Conservation (phyloP, 768 basidiomycete genomes). For the Termitomyces sp. region DNA sequence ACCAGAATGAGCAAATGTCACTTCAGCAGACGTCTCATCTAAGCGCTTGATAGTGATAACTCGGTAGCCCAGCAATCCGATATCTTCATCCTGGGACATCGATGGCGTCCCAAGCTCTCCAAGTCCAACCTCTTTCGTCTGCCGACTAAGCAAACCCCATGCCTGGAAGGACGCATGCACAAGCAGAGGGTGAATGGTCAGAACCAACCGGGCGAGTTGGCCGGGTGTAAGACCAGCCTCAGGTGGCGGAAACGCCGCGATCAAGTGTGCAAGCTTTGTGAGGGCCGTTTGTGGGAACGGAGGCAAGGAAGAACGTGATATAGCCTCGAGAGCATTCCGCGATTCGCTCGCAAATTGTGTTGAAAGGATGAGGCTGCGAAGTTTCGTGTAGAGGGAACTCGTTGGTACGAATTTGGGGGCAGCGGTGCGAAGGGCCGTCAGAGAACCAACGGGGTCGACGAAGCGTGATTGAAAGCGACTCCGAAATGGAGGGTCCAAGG, state of each 20-base stretch:
- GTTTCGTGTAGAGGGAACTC: conserved; percentile 31
- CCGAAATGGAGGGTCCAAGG: conserved; percentile 61
- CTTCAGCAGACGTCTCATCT: conserved; percentile 30
- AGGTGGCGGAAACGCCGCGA: conserved; percentile 45
- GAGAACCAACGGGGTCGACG: conserved; percentile 51
- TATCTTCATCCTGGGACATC: conserved; percentile 31
- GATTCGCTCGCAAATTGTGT: conserved; percentile 61
- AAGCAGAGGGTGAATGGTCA: conserved; percentile 56
- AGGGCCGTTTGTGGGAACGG: conserved; percentile 64
- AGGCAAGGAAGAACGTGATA: conserved; percentile 47
- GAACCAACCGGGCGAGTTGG: conserved; percentile 48
- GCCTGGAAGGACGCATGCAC: conserved; percentile 51
- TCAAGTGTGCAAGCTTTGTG: conserved; percentile 39
- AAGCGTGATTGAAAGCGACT: conserved; percentile 68
- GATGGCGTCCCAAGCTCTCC: conserved; percentile 47
- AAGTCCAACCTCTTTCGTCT: conserved; percentile 47
- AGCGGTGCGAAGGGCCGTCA: conserved; percentile 31
- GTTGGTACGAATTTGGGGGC: conserved; percentile 1
- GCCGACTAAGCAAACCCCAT: conserved; percentile 55
- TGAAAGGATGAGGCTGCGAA: conserved; percentile 53
- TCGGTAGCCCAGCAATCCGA: conserved; percentile 50
- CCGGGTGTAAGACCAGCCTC: conserved; percentile 27
- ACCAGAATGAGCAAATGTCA: conserved; percentile 34
- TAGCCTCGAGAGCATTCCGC: conserved; percentile 43
- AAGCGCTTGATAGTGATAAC: conserved; percentile 34